These are phyloP conservation scores for Floccularia luteovirens DNA, from an alignment of 768 basidiomycete genomes.

Conservation along the genomic window DNA sequence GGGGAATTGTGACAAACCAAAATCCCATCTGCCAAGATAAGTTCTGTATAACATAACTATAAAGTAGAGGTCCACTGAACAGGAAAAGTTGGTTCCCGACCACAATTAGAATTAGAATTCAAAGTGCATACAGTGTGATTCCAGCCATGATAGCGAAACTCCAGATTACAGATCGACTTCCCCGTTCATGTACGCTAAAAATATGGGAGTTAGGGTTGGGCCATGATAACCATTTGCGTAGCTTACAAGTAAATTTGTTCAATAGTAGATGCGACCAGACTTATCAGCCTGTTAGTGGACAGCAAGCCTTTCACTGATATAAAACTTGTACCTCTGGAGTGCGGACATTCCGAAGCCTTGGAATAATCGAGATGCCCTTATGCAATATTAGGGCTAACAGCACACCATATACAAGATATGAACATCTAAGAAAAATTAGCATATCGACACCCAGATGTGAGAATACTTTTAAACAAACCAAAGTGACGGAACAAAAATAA, in stretches of 20 bases:
- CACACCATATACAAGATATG: slow-evolving; percentile 36
- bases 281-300: slow-evolving; percentile 5
- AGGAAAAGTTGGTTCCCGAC: background rate
- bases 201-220: background rate
- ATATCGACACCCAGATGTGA: background rate
- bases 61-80: slow-evolving; percentile 32
- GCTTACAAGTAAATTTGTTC: slow-evolving; percentile 33
- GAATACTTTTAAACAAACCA: slow-evolving; percentile 15
- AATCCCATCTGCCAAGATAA: slow-evolving; percentile 36
- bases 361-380: slow-evolving; percentile 33
- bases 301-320: background rate
- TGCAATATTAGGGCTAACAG: slow-evolving; percentile 28
- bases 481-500: slow-evolving; percentile 28
- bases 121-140: slow-evolving; percentile 26
- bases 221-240: background rate
- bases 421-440: slow-evolving; percentile 24
- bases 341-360: slow-evolving; percentile 40
- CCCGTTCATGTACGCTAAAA: slow-evolving; percentile 32
- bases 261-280: slow-evolving; percentile 32
- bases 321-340: slow-evolving; percentile 24
- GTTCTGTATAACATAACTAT: slow-evolving; percentile 37
- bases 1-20: slow-evolving; percentile 37
- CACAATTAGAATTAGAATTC: background rate
- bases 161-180: slow-evolving; percentile 35
- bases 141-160: slow-evolving; percentile 35